These are phyloP conservation scores for Boletus sp. DNA, from an alignment of 1,284 basidiomycete species.

Conservation along the genomic window DNA sequence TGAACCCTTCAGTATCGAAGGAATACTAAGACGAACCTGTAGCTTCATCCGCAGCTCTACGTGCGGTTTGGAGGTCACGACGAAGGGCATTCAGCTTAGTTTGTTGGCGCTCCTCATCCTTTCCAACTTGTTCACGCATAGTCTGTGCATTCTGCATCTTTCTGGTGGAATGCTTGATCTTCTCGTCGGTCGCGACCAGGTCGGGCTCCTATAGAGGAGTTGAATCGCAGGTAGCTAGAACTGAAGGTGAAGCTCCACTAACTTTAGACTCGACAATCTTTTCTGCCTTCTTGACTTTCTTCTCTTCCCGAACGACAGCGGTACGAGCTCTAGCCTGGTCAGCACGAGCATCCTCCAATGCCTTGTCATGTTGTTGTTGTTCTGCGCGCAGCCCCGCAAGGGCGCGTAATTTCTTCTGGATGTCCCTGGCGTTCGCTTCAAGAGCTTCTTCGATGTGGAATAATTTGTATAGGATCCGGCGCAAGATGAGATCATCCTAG, in stretches of 20 bases:
- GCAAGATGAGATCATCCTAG: constrained; percentile 79
- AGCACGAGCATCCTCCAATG: constrained; percentile 69
- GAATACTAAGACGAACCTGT: constrained; percentile 48
- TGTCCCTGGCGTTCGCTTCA: constrained; percentile 63
- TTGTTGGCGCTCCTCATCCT: constrained; percentile 66
- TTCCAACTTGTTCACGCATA: constrained; percentile 61
- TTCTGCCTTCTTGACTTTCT: constrained; percentile 75
- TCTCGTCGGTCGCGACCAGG: constrained; percentile 76
- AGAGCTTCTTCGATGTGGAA: constrained; percentile 88
- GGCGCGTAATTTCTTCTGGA: constrained; percentile 69
- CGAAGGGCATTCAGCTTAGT: constrained; percentile 56
- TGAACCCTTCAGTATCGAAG: background rate
- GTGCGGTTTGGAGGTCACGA: constrained; percentile 65
- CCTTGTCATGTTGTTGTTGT: constrained; percentile 66
- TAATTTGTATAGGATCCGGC: constrained; percentile 84
- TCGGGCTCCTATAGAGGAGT: constrained; percentile 64
- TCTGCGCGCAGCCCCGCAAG: constrained; percentile 65
- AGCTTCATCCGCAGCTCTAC: constrained; percentile 71
- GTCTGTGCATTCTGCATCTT: constrained; percentile 72
- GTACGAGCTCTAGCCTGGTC: constrained; percentile 79
- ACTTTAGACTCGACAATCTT: constrained; percentile 83
- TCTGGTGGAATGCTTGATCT: constrained; percentile 80
- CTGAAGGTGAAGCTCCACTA: constrained; percentile 12
- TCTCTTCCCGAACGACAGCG: constrained; percentile 71
- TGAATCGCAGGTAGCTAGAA: background rate